Base-by-base conservation (phyloP, 768 basidiomycete species). In the Auriculariales sp. region DNA sequence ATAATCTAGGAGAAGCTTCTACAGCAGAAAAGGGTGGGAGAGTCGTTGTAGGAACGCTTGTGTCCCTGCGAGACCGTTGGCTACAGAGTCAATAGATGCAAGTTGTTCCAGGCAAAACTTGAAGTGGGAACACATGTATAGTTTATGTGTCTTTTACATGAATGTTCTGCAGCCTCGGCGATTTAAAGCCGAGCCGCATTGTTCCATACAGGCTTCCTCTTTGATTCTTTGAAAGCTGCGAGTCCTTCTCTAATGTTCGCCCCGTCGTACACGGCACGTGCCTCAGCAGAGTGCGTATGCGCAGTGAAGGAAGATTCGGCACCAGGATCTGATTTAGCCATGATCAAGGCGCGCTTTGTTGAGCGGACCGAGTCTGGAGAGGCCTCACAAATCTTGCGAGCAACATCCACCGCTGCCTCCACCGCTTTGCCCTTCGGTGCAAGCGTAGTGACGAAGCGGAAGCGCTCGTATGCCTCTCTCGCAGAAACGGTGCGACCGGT, bases 281-380 rank as follows among this genome's bases (percentile, higher is more conserved):
- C 77, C 53, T 73, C 69, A 25, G 61, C 57, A 17, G 73, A 71
- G 56, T 67, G 61, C 6, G 68, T 58, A 48, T 78, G 77, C 0
- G 64, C 64, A 6, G 64, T 42, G 3, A 79, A 68, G 0, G 74
- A 68, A 12, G 77, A 71, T 22, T 77, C 71, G 35, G 77, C 63
- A 33, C 71, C 70, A n/a, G 70, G 68, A 34, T 69, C 65, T 53
- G 79, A 73, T 1, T 74, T 59, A 6, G 62, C 66, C 2, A 82
- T 61, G 14, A 83, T 48, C 7, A 92, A 65, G 1, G 72, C 82
- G n/a, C 71, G 67, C 61, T 90, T 92, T 2, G 85, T 82, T 42
- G 75, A 71, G 55, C 83, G 81, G 1, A 90, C 79, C 0, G 87
- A 71, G 60, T 90, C 89, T 0, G 88, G 89, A 1, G 84, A 87